phyloP scores from a whole-genome alignment of 371 early-diverging fungal species.

The Mortierella sp. region DNA sequence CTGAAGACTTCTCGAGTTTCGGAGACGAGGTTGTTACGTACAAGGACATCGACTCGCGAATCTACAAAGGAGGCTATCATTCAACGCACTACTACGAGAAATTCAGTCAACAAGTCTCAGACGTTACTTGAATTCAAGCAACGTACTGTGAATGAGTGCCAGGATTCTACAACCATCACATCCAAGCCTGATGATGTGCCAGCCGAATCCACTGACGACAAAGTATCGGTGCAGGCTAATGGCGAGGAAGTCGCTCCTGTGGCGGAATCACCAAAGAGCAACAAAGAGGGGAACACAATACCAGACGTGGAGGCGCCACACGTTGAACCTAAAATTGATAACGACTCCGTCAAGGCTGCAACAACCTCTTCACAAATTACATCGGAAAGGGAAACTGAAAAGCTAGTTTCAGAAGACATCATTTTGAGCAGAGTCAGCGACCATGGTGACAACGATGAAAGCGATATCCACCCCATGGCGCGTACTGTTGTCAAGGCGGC shows the following conservation, averaged over 20 bases:
- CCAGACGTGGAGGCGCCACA: neutral
- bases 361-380: neutral
- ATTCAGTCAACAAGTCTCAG: neutral
- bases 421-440: neutral
- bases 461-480: constrained; percentile 40
- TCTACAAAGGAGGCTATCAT: neutral
- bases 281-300: neutral
- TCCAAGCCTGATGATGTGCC: neutral
- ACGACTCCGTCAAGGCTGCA: neutral
- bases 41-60: neutral
- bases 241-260: too few relatives aligned
- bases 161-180: too few relatives aligned
- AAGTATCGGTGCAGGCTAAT: neutral
- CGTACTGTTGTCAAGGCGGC: constrained; percentile 32
- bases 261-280: too few relatives aligned
- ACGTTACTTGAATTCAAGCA: neutral
- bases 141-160: neutral
- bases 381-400: neutral
- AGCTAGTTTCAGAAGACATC: constrained; percentile 16
- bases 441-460: constrained; percentile 18
- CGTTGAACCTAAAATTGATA: neutral
- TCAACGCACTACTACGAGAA: neutral
- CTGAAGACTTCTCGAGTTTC: neutral
- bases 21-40: constrained; percentile 1
- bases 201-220: neutral